phyloP scores from a whole-genome alignment of 2,329 filamentous ascomycete species.

The Aureobasidium melanogenum region DNA sequence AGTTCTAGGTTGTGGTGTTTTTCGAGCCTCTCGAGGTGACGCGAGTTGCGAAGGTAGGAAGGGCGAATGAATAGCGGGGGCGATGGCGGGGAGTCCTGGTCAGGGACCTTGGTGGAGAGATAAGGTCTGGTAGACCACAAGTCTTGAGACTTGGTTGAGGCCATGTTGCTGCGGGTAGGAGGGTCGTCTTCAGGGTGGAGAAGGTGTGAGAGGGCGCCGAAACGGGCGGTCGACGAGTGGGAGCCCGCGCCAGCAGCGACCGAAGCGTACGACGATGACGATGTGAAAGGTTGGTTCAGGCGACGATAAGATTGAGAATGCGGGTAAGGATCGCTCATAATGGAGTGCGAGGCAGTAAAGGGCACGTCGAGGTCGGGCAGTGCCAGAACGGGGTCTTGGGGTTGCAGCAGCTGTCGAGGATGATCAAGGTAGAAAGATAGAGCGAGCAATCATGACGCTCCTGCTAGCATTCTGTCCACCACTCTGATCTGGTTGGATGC shows the following conservation, averaged over 20 bases:
- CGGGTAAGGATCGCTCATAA: conserved; percentile 38
- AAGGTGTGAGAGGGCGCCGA: conserved; percentile 46
- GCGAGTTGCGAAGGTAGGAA: conserved; percentile 70
- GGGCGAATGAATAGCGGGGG: conserved; percentile 63
- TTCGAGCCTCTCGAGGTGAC: conserved; percentile 68
- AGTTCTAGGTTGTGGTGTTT: conserved; percentile 53
- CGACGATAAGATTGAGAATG: conserved; percentile 29
- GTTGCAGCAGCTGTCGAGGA: not conserved
- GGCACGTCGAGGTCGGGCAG: not conserved
- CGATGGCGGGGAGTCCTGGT: conserved; percentile 10
- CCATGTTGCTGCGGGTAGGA: conserved; percentile 3
- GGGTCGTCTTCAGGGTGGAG: conserved; percentile 20
- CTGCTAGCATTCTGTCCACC: not conserved
- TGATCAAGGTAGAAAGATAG: conserved; percentile 5
- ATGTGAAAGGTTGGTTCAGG: not conserved
- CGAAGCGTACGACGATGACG: conserved; percentile 50
- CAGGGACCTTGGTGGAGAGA: not conserved
- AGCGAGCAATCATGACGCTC: conserved; percentile 6
- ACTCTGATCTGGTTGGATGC: not conserved
- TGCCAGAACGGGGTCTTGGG: not conserved
- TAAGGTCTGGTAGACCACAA: not conserved
- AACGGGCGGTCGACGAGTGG: conserved; percentile 24
- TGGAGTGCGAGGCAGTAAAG: not conserved
- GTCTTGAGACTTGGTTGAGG: not conserved
- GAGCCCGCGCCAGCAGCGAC: conserved; percentile 38